Evolutionary conservation across 2,329 filamentous ascomycete genomes (phyloP), one percentile per base, ranked within the genome.

Genomic region (Calonectria honghensis): DNA sequence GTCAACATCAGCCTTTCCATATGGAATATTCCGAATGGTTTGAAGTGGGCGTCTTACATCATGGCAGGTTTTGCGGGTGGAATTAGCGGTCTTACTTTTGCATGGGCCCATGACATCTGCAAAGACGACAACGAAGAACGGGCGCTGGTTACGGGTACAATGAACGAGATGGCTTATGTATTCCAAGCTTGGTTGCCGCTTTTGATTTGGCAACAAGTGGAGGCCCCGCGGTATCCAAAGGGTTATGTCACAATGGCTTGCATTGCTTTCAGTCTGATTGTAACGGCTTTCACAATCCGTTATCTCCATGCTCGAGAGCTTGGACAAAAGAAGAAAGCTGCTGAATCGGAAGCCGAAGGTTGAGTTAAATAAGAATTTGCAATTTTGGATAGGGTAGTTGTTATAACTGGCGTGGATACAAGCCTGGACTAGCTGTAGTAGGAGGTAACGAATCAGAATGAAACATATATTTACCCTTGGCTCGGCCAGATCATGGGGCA

Each of bases 131-230:
- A 92, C 71, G 92, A 94, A 81, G 92, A 94, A 83, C 86, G 92
- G n/a, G 92, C 93, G 0, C 85, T 94, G 5, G 91, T 94, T 0
- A 89, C 93, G 0, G 92, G 87, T 0, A 84, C 87, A 27, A 94
- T 94, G 91, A 94, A 94, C 74, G 89, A 93, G 80, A 89, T 94
- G 85, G 92, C 92, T 0, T 94, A 94, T 75, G 91, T 94, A 1
- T 83, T 94, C 59, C 92, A 94, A 79, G 91, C 92, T 0, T 94
- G 93, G 93, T 81, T 94, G 52, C 93, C 93, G 10, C 86, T 93
- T 41, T 80, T 93, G 20, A 88, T 93, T 9, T 94, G 92, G 92
- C 90, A 91, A 83, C 90, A 93, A 81, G 86, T 92, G 0, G 91
- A 93, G 70, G 90, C 89, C 0, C 92, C 92, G 0, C 76, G 85